phyloP scores from a whole-genome alignment of 108 stramenopile species.

The Chaetoceros tenuissimus region DNA sequence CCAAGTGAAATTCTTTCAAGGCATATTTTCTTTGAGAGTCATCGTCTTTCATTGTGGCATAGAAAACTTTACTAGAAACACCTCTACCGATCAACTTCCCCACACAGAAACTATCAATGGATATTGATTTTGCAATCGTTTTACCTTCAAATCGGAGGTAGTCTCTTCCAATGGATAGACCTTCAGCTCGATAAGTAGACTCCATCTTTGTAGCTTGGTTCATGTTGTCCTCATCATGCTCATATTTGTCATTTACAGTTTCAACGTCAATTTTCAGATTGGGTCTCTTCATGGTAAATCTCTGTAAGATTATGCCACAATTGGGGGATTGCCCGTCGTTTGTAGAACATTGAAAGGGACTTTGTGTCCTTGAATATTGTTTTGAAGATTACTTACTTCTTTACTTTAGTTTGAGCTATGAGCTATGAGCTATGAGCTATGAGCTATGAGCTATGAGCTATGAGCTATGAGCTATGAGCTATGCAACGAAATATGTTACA shows the following conservation, averaged over 20 bases:
- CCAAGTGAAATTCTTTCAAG: slow-evolving; percentile 26
- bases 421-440: too few species aligned
- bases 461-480: too few species aligned
- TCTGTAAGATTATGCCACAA: too few species aligned
- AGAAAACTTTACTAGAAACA: slow-evolving; percentile 49
- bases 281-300: not conserved
- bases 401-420: too few species aligned
- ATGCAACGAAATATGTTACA: too few species aligned
- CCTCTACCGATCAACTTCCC: slow-evolving; percentile 49
- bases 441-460: too few species aligned
- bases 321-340: too few species aligned
- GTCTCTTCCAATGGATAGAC: slow-evolving; percentile 66
- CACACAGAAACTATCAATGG: slow-evolving; percentile 20
- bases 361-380: too few species aligned
- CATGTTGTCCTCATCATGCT: not conserved
- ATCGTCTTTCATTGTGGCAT: slow-evolving; percentile 30
- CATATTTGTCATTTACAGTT: not conserved
- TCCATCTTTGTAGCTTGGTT: not conserved
- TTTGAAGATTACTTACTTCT: too few species aligned
- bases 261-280: not conserved
- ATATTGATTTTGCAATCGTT: slow-evolving; percentile 26
- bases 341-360: too few species aligned
- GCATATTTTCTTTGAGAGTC: slow-evolving; percentile 35
- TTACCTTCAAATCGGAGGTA: slow-evolving; percentile 62
- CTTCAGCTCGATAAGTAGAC: slow-evolving; percentile 57